These are phyloP conservation scores for Zymoseptoria ardabiliae DNA, from an alignment of 2,329 filamentous ascomycete genomes.

Conservation along the genomic window DNA sequence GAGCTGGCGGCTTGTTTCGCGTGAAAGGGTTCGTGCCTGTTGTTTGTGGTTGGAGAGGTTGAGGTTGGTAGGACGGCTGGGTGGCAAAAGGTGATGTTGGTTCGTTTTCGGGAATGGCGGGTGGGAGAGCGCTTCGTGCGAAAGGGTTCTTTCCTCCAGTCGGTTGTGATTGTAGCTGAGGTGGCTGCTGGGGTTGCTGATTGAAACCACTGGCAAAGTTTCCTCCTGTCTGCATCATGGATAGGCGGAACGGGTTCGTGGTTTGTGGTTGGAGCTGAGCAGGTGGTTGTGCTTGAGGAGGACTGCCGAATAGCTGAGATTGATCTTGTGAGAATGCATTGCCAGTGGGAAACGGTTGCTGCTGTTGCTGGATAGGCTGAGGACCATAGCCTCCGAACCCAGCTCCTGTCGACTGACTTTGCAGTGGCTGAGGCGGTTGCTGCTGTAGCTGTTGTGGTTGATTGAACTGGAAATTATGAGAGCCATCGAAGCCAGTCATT, in stretches of 20 bases:
- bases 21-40: constrained; percentile 69
- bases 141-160: constrained; percentile 44
- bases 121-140: constrained; percentile 47
- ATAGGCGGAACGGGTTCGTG: constrained; percentile 92
- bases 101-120: constrained; percentile 20
- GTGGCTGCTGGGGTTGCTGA: constrained; percentile 12
- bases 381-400: constrained; percentile 77
- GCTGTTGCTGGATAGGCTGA: constrained; percentile 49
- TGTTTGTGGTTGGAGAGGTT: constrained; percentile 48
- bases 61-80: constrained; percentile 27
- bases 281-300: constrained; percentile 29
- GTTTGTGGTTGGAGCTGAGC: constrained; percentile 42
- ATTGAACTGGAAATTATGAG: constrained; percentile 23
- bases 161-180: constrained; percentile 5
- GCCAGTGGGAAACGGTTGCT: constrained; percentile 28
- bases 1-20: constrained; percentile 43
- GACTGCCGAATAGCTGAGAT: constrained; percentile 19
- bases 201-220: constrained; percentile 6
- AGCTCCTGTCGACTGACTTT: constrained; percentile 60
- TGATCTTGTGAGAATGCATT: constrained; percentile 14
- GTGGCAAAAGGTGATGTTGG: constrained; percentile 13
- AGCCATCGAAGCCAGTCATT: constrained; percentile 8
- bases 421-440: constrained; percentile 43
- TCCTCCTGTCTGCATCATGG: constrained; percentile 58
- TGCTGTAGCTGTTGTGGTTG: constrained; percentile 28